Evolutionary conservation across 306 rosid genomes (phyloP).

Genomic region (Malus orientalis): DNA sequence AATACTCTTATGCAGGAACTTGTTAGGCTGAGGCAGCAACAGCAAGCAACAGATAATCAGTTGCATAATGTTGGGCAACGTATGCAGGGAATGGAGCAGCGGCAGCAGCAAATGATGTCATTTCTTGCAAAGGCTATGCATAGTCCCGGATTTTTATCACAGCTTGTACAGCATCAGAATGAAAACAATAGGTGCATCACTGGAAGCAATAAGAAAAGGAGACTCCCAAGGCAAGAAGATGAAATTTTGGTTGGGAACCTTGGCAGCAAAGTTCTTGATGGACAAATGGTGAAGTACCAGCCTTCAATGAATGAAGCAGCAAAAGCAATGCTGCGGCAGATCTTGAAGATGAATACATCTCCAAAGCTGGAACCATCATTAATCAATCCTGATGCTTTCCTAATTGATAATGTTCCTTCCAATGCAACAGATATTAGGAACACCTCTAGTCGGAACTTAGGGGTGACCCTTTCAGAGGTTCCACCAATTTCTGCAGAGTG

Average conservation of each 20-base stretch:
- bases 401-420: slow-evolving; percentile 36
- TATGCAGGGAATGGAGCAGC: slow-evolving; percentile 60
- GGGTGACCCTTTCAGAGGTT: slow-evolving; percentile 45
- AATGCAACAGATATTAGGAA: slow-evolving; percentile 23
- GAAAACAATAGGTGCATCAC: slow-evolving; percentile 36
- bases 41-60: slow-evolving; percentile 50
- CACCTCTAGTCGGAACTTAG: slow-evolving; percentile 29
- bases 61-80: slow-evolving; percentile 51
- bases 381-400: slow-evolving; percentile 35
- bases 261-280: slow-evolving; percentile 29
- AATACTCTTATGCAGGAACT: slow-evolving; percentile 69
- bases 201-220: slow-evolving; percentile 44
- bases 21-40: slow-evolving; percentile 55
- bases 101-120: slow-evolving; percentile 62
- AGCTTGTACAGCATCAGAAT: slow-evolving; percentile 50
- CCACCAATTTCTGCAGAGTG: slow-evolving; percentile 30
- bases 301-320: slow-evolving; percentile 59
- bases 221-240: slow-evolving; percentile 43
- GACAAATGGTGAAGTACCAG: slow-evolving; percentile 45
- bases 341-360: slow-evolving; percentile 43
- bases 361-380: slow-evolving; percentile 31
- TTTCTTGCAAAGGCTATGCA: slow-evolving; percentile 60
- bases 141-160: slow-evolving; percentile 45
- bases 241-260: slow-evolving; percentile 21
- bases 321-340: slow-evolving; percentile 41